Conservation (phyloP, 129 eudicot species). For the Chrysanthemum seticuspe region DNA sequence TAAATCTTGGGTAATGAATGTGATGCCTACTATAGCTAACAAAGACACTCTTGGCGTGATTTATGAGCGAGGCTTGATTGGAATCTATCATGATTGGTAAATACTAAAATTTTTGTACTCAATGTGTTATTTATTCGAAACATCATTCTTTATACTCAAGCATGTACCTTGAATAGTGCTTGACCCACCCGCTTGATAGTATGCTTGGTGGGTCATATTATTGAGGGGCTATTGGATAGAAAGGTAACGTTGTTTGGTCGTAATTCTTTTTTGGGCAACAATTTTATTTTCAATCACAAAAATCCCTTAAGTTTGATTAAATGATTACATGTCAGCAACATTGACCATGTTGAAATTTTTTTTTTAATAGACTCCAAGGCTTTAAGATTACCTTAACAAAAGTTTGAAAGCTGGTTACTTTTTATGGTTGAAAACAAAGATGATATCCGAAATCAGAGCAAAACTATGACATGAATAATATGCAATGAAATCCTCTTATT, state of each 20-base stretch:
- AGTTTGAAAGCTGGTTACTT: neutral
- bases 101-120: slow-evolving; percentile 9
- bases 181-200: neutral
- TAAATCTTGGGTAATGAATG: slow-evolving; percentile 63
- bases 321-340: neutral
- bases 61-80: slow-evolving; percentile 61
- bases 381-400: neutral
- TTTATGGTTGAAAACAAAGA: neutral
- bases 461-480: neutral
- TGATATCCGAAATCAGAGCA: too few species aligned
- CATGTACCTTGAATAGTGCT: neutral
- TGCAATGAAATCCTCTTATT: neutral
- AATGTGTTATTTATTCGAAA: neutral
- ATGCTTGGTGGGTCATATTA: neutral
- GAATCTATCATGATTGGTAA: slow-evolving; percentile 69
- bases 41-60: slow-evolving; percentile 56
- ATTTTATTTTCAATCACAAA: too few species aligned
- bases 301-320: too few species aligned
- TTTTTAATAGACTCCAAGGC: too few species aligned
- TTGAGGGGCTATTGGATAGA: neutral
- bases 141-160: neutral
- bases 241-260: too few species aligned
- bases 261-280: too few species aligned
- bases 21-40: slow-evolving; percentile 58
- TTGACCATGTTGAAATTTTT: neutral